Evolutionary conservation across 2,329 filamentous ascomycete species (phyloP).

Genomic region (Boeremia exigua): DNA sequence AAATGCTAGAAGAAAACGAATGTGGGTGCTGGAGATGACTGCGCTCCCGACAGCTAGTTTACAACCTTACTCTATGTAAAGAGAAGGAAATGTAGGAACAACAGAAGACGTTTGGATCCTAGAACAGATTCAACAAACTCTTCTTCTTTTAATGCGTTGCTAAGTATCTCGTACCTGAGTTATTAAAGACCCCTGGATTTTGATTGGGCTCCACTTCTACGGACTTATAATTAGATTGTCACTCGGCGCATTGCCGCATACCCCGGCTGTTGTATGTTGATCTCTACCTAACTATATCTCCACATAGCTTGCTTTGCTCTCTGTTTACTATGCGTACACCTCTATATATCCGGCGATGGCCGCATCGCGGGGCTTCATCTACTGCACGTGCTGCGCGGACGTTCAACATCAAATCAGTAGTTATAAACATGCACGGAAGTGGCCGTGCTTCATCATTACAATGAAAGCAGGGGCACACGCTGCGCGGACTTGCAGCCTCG

Average conservation of each 20-base stretch:
- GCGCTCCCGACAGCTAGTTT: not conserved
- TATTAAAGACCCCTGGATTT: conserved; percentile 6
- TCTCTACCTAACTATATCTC: not conserved
- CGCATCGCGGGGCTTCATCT: too few species aligned
- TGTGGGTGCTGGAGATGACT: not conserved
- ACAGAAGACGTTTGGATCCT: too few species aligned
- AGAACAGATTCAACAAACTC: too few species aligned
- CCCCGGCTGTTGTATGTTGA: not conserved
- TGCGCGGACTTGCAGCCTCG: too few species aligned
- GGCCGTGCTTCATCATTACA: too few species aligned
- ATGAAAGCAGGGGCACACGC: too few species aligned
- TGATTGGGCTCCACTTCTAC: conserved; percentile 8
- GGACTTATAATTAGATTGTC: not conserved
- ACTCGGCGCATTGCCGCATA: not conserved
- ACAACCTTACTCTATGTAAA: not conserved
- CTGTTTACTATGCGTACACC: not conserved
- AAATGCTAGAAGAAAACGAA: not conserved
- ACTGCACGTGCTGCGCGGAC: too few species aligned
- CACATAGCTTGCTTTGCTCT: not conserved
- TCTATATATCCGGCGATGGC: too few species aligned
- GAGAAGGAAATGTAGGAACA: too few species aligned
- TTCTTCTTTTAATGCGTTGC: not conserved
- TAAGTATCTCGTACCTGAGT: conserved; percentile 1
- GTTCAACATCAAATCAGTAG: too few species aligned
- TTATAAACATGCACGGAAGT: too few species aligned